phyloP scores from a whole-genome alignment of 371 early-diverging fungal species.

The Syncephalastrum monosporum region DNA sequence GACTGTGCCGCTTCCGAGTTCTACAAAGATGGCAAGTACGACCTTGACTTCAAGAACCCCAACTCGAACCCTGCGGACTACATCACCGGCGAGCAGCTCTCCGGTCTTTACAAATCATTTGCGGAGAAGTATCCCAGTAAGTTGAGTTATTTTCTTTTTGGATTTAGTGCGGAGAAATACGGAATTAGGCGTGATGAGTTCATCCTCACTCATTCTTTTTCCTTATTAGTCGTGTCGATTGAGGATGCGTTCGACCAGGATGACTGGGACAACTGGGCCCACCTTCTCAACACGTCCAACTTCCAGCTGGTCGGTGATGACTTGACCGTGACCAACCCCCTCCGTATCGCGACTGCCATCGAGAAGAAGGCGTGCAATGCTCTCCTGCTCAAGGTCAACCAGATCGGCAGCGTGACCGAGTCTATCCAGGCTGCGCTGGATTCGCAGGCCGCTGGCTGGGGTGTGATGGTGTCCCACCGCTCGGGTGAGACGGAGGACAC shows the following conservation, averaged over 20 bases:
- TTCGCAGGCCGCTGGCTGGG: slow-evolving; percentile 87
- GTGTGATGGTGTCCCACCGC: slow-evolving; percentile 99
- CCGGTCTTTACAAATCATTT: slow-evolving; percentile 83
- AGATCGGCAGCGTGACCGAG: slow-evolving; percentile 98
- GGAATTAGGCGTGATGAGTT: slow-evolving; percentile 4
- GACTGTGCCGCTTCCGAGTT: slow-evolving; percentile 99
- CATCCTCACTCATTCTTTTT: slow-evolving; percentile 3
- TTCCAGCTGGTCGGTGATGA: slow-evolving; percentile 99
- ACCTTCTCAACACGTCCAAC: slow-evolving; percentile 66
- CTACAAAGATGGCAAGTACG: slow-evolving; percentile 95
- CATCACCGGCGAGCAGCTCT: slow-evolving; percentile 79
- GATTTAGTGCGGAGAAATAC: slow-evolving; percentile 13
- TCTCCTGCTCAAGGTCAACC: slow-evolving; percentile 98
- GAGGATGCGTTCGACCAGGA: slow-evolving; percentile 99
- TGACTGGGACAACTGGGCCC: slow-evolving; percentile 94
- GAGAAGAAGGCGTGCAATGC: slow-evolving; percentile 95
- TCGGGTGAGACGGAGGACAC: slow-evolving; percentile 99
- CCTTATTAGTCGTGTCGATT: slow-evolving; percentile 78
- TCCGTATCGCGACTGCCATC: slow-evolving; percentile 87
- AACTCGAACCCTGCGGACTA: slow-evolving; percentile 76
- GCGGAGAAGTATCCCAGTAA: slow-evolving; percentile 84
- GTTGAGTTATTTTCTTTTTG: no score
- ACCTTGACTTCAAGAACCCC: slow-evolving; percentile 95
- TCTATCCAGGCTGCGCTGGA: slow-evolving; percentile 80
- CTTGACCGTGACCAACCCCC: slow-evolving; percentile 97